phyloP scores from a whole-genome alignment of 2,329 filamentous ascomycete species.

The Botrytis byssoidea region DNA sequence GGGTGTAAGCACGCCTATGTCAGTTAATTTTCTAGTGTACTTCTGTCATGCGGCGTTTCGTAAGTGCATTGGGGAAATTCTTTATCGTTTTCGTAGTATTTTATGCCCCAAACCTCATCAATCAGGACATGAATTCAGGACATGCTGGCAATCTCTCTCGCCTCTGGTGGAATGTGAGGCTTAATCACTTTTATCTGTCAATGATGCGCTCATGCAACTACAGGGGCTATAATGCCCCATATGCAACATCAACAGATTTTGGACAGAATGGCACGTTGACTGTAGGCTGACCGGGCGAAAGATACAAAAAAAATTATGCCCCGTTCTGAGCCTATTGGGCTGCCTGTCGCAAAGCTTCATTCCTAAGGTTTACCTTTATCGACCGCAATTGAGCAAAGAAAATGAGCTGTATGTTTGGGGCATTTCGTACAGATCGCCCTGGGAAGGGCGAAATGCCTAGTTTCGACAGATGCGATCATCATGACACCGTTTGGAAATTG shows the following conservation, averaged over 20 bases:
- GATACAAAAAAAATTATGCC: not conserved
- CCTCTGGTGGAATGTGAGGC: not conserved
- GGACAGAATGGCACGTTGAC: not conserved
- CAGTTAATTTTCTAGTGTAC: not conserved
- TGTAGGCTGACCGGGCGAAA: not conserved
- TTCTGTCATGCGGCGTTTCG: not conserved
- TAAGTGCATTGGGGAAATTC: not conserved
- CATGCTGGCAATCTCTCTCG: no score
- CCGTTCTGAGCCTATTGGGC: no score
- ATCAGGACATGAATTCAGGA: not conserved
- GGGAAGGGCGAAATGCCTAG: not conserved
- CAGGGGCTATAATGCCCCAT: not conserved
- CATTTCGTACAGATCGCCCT: not conserved
- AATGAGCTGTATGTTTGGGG: not conserved
- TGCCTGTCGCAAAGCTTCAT: not conserved
- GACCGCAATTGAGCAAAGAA: not conserved
- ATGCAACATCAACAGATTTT: not conserved
- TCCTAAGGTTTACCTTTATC: accelerated
- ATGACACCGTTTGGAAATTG: not conserved
- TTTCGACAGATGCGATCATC: not conserved
- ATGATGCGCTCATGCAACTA: not conserved
- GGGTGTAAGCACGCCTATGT: not conserved
- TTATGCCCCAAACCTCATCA: not conserved
- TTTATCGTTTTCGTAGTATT: not conserved
- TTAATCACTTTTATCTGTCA: not conserved